Conservation (phyloP, 1,139 yeast genomes). For the Scheffersomyces stambukii region DNA sequence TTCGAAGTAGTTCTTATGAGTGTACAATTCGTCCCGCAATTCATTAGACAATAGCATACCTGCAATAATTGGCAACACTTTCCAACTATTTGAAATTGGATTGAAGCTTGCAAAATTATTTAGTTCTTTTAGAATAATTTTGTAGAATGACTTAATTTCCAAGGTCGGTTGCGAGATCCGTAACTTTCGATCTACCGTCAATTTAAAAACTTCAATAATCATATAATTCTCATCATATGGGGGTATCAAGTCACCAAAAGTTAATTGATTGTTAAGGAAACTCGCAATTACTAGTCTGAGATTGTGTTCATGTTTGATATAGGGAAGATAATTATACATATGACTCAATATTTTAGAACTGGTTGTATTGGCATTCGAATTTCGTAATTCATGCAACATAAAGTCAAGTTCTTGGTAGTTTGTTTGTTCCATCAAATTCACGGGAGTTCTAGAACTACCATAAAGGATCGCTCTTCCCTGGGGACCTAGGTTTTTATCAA, state of each 20-base stretch:
- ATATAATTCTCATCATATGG: slow-evolving; percentile 31
- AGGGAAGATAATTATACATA: slow-evolving; percentile 58
- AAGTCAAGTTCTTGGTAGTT: slow-evolving; percentile 42
- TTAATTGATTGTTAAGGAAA: slow-evolving; percentile 44
- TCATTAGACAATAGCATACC: slow-evolving; percentile 48
- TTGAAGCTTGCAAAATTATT: slow-evolving; percentile 27
- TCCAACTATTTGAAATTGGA: slow-evolving; percentile 44
- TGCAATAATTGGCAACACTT: slow-evolving; percentile 50
- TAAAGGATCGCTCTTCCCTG: slow-evolving; percentile 18
- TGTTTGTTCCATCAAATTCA: background rate
- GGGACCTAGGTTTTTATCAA: slow-evolving; percentile 18
- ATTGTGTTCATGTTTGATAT: slow-evolving; percentile 55
- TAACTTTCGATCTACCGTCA: slow-evolving; percentile 48
- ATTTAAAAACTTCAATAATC: slow-evolving; percentile 48
- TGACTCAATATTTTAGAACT: slow-evolving; percentile 45
- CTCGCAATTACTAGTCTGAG: slow-evolving; percentile 48
- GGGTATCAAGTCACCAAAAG: slow-evolving; percentile 40
- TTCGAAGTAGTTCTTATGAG: slow-evolving; percentile 20
- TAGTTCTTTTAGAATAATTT: slow-evolving; percentile 36
- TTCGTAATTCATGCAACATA: slow-evolving; percentile 39
- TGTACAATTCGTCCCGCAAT: slow-evolving; percentile 32
- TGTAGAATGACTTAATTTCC: slow-evolving; percentile 48
- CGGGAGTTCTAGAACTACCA: background rate
- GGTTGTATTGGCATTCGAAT: slow-evolving; percentile 32
- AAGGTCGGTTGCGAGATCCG: slow-evolving; percentile 61